Conservation (phyloP, 2,329 filamentous ascomycete species). For the Fusarium subtropicale region DNA sequence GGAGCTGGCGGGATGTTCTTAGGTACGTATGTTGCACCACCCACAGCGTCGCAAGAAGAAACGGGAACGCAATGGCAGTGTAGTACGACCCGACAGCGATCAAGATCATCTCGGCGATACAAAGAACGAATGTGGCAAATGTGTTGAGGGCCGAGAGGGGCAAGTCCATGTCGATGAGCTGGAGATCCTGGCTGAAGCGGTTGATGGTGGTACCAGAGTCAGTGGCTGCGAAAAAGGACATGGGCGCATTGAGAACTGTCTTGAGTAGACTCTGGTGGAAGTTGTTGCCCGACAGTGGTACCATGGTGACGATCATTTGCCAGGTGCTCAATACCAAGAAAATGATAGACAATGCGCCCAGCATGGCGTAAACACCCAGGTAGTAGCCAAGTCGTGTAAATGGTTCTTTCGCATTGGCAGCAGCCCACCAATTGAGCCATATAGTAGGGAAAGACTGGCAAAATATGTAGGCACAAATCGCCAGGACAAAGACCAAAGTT, state of each 20-base stretch:
- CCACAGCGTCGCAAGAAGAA: constrained; percentile 27
- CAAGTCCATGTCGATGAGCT: constrained; percentile 54
- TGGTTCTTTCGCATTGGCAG: constrained; percentile 32
- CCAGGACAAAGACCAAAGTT: constrained; percentile 32
- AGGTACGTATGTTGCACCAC: constrained; percentile 50
- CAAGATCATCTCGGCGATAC: constrained; percentile 40
- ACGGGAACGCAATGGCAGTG: constrained; percentile 34
- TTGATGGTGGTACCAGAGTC: constrained; percentile 54
- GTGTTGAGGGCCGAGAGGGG: constrained; percentile 45
- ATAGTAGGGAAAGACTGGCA: constrained; percentile 46
- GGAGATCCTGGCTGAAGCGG: constrained; percentile 55
- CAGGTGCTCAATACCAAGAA: constrained; percentile 40
- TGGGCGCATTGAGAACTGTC: constrained; percentile 46
- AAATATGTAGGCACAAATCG: constrained; percentile 44
- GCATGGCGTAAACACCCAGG: constrained; percentile 41
- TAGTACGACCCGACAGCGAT: constrained; percentile 36
- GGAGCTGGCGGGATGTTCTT: constrained; percentile 63
- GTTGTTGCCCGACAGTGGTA: constrained; percentile 38
- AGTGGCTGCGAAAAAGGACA: constrained; percentile 52
- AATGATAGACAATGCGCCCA: constrained; percentile 31
- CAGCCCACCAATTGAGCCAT: constrained; percentile 47
- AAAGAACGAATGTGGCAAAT: constrained; percentile 37
- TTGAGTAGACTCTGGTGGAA: constrained; percentile 40
- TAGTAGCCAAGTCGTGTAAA: constrained; percentile 39
- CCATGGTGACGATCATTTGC: constrained; percentile 47